Conservation (phyloP, 2,329 filamentous ascomycete species). For the Fusarium incarnatum region DNA sequence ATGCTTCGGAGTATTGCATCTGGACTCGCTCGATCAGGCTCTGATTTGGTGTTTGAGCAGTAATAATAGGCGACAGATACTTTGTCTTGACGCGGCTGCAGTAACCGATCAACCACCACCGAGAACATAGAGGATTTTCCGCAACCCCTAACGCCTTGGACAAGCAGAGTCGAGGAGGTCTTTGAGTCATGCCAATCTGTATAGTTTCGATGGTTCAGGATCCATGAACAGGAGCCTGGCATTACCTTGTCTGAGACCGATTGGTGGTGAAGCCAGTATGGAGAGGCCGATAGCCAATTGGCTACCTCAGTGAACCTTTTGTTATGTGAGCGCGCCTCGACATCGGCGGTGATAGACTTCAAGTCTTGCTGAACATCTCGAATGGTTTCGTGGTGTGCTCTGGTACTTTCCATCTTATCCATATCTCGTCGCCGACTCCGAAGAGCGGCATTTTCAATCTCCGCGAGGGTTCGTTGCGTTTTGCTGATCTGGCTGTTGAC, state of each 20-base stretch:
- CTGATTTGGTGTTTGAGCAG: background rate
- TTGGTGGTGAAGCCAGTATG: slow-evolving; percentile 1
- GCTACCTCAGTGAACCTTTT: background rate
- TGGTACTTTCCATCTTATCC: too few relatives aligned
- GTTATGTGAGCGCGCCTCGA: background rate
- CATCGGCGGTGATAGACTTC: too few relatives aligned
- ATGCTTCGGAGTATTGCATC: too few relatives aligned
- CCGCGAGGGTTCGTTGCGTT: too few relatives aligned
- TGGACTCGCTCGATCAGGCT: too few relatives aligned
- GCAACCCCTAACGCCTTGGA: background rate
- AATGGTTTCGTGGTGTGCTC: too few relatives aligned
- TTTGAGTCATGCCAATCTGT: background rate
- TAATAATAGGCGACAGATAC: background rate
- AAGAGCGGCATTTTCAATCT: too few relatives aligned
- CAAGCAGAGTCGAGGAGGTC: background rate
- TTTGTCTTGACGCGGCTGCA: too few relatives aligned
- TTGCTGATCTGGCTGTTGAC: too few relatives aligned
- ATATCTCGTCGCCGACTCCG: too few relatives aligned
- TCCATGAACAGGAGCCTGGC: background rate
- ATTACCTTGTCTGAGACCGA: background rate
- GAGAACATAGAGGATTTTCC: slow-evolving; percentile 9
- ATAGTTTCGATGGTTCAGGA: background rate
- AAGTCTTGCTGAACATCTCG: too few relatives aligned
- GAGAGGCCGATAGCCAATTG: background rate
- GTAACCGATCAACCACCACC: background rate